Conservation (phyloP, 805 yeast genomes). For the Suhomyces pyralidae region DNA sequence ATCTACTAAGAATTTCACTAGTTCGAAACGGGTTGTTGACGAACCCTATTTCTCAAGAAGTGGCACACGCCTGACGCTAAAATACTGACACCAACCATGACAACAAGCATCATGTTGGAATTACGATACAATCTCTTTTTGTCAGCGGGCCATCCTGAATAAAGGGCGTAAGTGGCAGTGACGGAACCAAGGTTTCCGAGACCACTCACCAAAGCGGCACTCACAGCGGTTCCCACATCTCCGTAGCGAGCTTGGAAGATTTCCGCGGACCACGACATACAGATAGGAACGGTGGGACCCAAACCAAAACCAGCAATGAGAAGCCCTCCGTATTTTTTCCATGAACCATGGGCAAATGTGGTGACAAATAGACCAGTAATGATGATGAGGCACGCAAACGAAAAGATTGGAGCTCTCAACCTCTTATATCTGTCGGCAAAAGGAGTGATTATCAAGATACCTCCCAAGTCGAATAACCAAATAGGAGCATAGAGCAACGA, state of each 20-base stretch:
- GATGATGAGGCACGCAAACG: conserved; percentile 60
- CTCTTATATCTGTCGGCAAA: conserved; percentile 67
- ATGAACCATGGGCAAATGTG: conserved; percentile 67
- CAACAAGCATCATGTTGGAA: conserved; percentile 81
- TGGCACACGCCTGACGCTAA: conserved; percentile 39
- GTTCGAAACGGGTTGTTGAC: conserved; percentile 14
- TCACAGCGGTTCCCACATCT: conserved; percentile 80
- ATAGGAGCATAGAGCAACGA: conserved; percentile 83
- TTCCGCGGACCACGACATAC: conserved; percentile 81
- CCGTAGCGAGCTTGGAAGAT: conserved; percentile 70
- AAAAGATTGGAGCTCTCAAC: conserved; percentile 61
- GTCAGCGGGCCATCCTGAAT: conserved; percentile 86
- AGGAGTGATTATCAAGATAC: conserved; percentile 73
- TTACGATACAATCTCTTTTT: conserved; percentile 55
- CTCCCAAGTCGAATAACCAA: conserved; percentile 81
- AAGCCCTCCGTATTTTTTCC: conserved; percentile 80
- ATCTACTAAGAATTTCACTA: neutral
- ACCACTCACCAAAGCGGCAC: conserved; percentile 81
- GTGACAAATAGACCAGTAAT: conserved; percentile 73
- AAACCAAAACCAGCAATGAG: conserved; percentile 81
- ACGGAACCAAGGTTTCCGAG: conserved; percentile 86
- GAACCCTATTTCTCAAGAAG: conserved; percentile 28
- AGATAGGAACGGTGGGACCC: conserved; percentile 88
- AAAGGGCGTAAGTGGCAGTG: conserved; percentile 79
- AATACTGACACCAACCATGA: conserved; percentile 73